Conservation (phyloP, 2,329 filamentous ascomycete species). For the Endocalyx cinctus region DNA sequence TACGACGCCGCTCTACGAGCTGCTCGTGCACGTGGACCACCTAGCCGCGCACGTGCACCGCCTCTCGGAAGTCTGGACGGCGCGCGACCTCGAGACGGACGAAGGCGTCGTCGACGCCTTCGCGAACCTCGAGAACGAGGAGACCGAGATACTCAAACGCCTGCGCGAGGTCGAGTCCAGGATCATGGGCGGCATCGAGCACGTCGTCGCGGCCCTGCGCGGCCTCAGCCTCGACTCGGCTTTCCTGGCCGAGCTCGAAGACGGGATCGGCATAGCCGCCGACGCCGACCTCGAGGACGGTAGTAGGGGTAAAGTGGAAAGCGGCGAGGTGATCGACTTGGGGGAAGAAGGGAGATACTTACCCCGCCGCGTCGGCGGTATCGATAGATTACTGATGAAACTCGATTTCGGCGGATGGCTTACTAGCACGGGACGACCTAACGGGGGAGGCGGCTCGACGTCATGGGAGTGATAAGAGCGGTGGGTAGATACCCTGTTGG, state of each 20-base stretch:
- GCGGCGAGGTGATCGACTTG: slow-evolving; percentile 12
- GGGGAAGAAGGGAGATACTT: slow-evolving; percentile 53
- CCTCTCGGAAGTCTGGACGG: slow-evolving; percentile 70
- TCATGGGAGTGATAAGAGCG: too few relatives aligned
- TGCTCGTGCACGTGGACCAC: slow-evolving; percentile 73
- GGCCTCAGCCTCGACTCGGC: slow-evolving; percentile 10
- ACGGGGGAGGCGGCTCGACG: too few relatives aligned
- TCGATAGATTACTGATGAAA: slow-evolving; percentile 88
- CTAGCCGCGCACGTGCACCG: slow-evolving; percentile 73
- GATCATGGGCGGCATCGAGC: slow-evolving; percentile 64
- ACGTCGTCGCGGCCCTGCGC: slow-evolving; percentile 46
- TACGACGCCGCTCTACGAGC: slow-evolving; percentile 59
- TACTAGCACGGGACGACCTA: too few relatives aligned
- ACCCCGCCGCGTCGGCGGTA: slow-evolving; percentile 68
- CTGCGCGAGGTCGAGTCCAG: slow-evolving; percentile 59
- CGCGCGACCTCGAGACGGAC: slow-evolving; percentile 75
- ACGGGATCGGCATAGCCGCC: slow-evolving; percentile 11
- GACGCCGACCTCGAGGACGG: too few relatives aligned
- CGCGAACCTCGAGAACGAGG: slow-evolving; percentile 67
- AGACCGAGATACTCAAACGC: slow-evolving; percentile 60
- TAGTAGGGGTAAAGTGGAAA: too few relatives aligned
- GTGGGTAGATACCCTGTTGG: too few relatives aligned
- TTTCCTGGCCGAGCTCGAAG: slow-evolving; percentile 15
- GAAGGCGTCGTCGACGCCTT: slow-evolving; percentile 76
- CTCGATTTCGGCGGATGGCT: slow-evolving; percentile 67